phyloP scores from a whole-genome alignment of 2,329 filamentous ascomycete species.

The Phyllosticta ampelicida region DNA sequence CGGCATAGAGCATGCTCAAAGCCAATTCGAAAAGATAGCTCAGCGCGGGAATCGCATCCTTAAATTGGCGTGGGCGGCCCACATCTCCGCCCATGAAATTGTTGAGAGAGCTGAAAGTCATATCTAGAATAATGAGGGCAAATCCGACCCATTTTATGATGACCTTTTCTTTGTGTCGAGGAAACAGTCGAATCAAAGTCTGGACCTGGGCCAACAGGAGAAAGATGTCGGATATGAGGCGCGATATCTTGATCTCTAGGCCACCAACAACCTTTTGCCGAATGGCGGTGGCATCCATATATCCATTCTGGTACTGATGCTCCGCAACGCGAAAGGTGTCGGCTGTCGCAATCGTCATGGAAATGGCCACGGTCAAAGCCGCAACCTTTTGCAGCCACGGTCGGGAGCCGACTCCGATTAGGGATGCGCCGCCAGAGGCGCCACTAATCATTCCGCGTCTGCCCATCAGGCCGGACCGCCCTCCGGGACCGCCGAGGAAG shows the following conservation, averaged over 20 bases:
- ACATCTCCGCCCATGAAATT: conserved; percentile 58
- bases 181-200: conserved; percentile 89
- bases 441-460: conserved; percentile 77
- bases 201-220: conserved; percentile 96
- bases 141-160: conserved; percentile 99
- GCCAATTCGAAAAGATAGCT: conserved; percentile 86
- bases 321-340: conserved; percentile 83
- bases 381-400: conserved; percentile 79
- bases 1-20: conserved; percentile 77
- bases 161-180: conserved; percentile 91
- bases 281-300: conserved; percentile 66
- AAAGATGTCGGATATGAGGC: conserved; percentile 90
- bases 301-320: conserved; percentile 66
- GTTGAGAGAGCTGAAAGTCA: conserved; percentile 84
- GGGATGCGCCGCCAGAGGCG: conserved; percentile 48
- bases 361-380: conserved; percentile 58
- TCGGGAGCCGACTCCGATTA: conserved; percentile 78
- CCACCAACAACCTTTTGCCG: conserved; percentile 73
- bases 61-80: conserved; percentile 62
- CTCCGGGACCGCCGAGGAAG: conserved; percentile 61
- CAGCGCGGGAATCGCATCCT: conserved; percentile 80
- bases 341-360: conserved; percentile 83
- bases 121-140: conserved; percentile 79
- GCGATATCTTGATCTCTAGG: conserved; percentile 76
- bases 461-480: conserved; percentile 62